Evolutionary conservation across 2,329 filamentous ascomycete genomes (phyloP).

Genomic region (Leptosphaerulina australis): DNA sequence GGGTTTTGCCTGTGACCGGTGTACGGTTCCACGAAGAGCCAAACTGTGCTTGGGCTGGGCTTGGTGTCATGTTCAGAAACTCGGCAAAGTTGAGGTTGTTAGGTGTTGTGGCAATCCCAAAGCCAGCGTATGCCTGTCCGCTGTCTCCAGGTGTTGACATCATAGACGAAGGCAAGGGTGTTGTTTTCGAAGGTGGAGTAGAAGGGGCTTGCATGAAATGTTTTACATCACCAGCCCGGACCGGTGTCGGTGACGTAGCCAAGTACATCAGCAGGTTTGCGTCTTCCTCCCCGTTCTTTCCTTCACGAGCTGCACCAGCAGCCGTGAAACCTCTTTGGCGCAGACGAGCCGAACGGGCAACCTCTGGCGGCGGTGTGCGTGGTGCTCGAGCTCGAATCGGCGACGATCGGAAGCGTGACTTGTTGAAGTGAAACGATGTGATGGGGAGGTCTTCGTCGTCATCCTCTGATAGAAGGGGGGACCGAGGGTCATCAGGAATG

Average conservation of each 20-base stretch:
- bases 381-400: slow-evolving; percentile 70
- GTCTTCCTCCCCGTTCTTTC: slow-evolving; percentile 76
- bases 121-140: slow-evolving; percentile 60
- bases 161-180: slow-evolving; percentile 78
- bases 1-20: slow-evolving; percentile 69
- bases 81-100: slow-evolving; percentile 93
- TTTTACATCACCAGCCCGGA: slow-evolving; percentile 58
- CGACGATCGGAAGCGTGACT: slow-evolving; percentile 71
- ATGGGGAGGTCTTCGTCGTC: slow-evolving; percentile 81
- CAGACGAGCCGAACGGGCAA: slow-evolving; percentile 50
- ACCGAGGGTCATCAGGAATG: slow-evolving; percentile 67
- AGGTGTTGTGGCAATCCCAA: slow-evolving; percentile 75
- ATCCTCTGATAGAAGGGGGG: slow-evolving; percentile 70
- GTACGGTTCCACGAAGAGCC: slow-evolving; percentile 67
- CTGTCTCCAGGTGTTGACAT: slow-evolving; percentile 83
- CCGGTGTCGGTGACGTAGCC: slow-evolving; percentile 88
- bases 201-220: slow-evolving; percentile 59
- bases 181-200: slow-evolving; percentile 60
- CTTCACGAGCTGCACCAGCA: slow-evolving; percentile 50
- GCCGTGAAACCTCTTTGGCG: slow-evolving; percentile 48
- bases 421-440: slow-evolving; percentile 69
- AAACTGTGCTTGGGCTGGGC: slow-evolving; percentile 76
- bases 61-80: slow-evolving; percentile 96
- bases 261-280: slow-evolving; percentile 87
- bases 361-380: slow-evolving; percentile 49